Evolutionary conservation across 2,329 filamentous ascomycete species (phyloP), one percentile per base, ranked within the genome.

Genomic region (Xylaria sp.): DNA sequence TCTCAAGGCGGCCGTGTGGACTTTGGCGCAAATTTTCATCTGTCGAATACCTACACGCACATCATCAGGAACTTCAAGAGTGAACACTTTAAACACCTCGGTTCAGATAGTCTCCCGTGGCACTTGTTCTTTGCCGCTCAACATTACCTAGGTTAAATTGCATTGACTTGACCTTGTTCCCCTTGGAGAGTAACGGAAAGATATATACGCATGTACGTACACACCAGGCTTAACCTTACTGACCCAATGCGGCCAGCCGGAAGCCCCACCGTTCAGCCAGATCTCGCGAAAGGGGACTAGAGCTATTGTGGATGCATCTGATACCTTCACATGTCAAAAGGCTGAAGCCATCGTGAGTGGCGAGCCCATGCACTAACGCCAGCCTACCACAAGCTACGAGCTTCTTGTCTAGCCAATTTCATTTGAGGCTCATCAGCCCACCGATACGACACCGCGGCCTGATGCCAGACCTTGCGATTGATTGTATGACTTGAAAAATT

Each of bases 251-350:
- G 7, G 35, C 37, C 28, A 46, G 45, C 55, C 37, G 43, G 47
- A 59, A 49, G 55, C 37, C 55, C 60, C 60, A 59, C 51, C 33
- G 21, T 59, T 46, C 28, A 38, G 23, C 37, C 4, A 37, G 17
- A 35, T 45, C 46, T 50, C 7, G 28, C 28, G n/a, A 15, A 42
- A 42, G 40, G 17, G 35, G 54, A 50, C 38, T 57, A 50, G 15
- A 37, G 23, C n/a, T 9, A 17, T 11, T 15, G 25, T 28, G 45
- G 2, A 15, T 28, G 14, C 28, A 46, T 43, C 14, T 46, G 50
- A 25, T 42, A 45, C 52, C 23, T 59, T 63, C 61, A 63, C 61
- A 63, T 63, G 61, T 31, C 51, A 63, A 43, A 37, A 19, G 31
- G 38, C 21, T 15, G 28, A 38, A 45, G 8, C 33, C 9, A 49